Percentiles rank a stretch among this genome's conserved stretches.
Evolutionary conservation across 306 rosid genomes (phyloP).

Genomic region (Myrica gale): DNA sequence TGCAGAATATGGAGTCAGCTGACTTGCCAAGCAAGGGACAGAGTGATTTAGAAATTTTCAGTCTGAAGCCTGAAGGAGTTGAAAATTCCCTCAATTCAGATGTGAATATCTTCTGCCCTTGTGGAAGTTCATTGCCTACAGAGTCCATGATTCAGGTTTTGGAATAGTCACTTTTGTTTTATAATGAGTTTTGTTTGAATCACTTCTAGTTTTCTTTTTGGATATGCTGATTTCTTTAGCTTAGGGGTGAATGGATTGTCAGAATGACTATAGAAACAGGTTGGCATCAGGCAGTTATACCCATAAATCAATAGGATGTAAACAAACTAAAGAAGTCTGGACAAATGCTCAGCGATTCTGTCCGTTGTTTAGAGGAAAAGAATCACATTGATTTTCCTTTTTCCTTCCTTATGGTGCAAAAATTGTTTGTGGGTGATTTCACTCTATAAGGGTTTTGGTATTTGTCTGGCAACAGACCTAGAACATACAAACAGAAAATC

Average conservation of each 20-base stretch:
- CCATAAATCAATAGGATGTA: not conserved
- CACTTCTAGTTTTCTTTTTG: not conserved
- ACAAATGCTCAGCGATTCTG: not conserved
- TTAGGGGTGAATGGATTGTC: not conserved
- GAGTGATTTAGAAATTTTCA: not conserved
- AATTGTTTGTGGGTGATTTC: not conserved
- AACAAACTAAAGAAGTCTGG: conserved; percentile 1
- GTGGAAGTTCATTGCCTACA: not conserved
- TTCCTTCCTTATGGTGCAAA: not conserved
- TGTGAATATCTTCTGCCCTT: conserved; percentile 8
- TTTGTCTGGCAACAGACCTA: not conserved
- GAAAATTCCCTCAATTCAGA: not conserved
- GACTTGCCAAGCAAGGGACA: not conserved
- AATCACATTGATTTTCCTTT: not conserved
- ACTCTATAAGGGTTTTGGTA: not conserved
- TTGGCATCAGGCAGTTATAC: not conserved
- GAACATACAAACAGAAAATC: not conserved
- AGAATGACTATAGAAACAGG: not conserved
- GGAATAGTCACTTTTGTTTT: not conserved
- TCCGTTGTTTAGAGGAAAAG: not conserved
- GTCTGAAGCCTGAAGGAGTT: conserved; percentile 1
- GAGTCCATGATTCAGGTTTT: conserved; percentile 7
- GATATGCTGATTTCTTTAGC: not conserved
- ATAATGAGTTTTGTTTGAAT: not conserved
- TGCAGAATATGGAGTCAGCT: not conserved